Evolutionary conservation across 1,284 basidiomycete species (phyloP), one percentile per base, ranked within the genome.

Genomic region (Ceratobasidium sp.): DNA sequence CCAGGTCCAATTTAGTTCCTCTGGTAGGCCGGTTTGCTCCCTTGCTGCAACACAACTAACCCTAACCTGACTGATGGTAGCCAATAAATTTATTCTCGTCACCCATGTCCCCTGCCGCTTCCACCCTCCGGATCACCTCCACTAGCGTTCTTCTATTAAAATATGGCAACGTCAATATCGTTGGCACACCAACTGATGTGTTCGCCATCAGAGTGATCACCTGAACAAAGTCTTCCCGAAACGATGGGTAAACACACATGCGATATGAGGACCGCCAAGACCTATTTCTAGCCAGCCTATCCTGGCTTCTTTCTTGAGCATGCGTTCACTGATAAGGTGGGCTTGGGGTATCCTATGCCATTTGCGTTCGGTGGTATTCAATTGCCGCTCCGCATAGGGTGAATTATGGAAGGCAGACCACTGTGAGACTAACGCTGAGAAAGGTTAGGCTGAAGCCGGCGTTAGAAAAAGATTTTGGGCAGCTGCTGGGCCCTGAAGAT

Each of bases 221-320:
- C n/a, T 45, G 6, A 44, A 1, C 69, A 92, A 91, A 86, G 90
- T 76, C 85, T 88, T 36, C 87, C 92, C 22, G 93, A 94, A 81
- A 84, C 87, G 74, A 88, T 89, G 67, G 92, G 93, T 0, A 85
- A 88, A 1, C 91, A 94, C 78, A 92, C 91, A 0, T 94, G 93
- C 79, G 93, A 94, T 80, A 87, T 88, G 77, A 88, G 93, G 9
- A 84, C 84, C 19, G 84, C 87, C 0, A 84, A 86, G 71, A 85
- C 89, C 0, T 85, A 87, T 63, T 90, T 96, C 71, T 76, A 82
- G 0, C 76, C 80, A 0, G 80, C 85, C 1, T 95, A 92, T 78
- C 92, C 93, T 0, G 80, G 82, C 6, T 91, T 92, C 79, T 77
- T 64, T 0, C 88, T 95, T 74, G 93, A 96, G 79, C 80, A 84